phyloP scores from a whole-genome alignment of 116 monocot species.

The Dioscorea cayenensis region DNA sequence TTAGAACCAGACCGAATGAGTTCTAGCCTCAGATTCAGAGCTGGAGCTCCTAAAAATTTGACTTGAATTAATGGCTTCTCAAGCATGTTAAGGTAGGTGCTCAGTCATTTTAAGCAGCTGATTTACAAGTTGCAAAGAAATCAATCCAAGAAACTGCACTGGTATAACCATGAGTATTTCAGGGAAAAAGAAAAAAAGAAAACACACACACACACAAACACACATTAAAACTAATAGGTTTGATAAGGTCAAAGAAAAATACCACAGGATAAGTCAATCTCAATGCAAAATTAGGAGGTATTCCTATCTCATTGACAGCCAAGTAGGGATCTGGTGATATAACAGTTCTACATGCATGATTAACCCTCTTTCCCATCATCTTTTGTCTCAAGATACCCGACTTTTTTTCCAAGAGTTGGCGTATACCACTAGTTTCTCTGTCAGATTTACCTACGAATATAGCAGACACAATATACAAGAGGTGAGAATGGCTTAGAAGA shows the following conservation, averaged over 20 bases:
- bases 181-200: background rate
- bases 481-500: background rate
- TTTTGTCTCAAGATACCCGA: slow-evolving; percentile 82
- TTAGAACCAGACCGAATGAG: too few species aligned
- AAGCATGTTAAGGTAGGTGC: too few species aligned
- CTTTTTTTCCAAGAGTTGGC: slow-evolving; percentile 83
- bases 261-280: slow-evolving; percentile 96
- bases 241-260: slow-evolving; percentile 7
- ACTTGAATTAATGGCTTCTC: too few species aligned
- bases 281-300: slow-evolving; percentile 92
- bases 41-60: too few species aligned
- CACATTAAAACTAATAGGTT: background rate
- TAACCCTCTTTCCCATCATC: slow-evolving; percentile 99
- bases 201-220: too few species aligned
- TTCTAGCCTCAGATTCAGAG: too few species aligned
- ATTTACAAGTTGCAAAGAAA: too few species aligned
- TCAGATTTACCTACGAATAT: slow-evolving; percentile 45
- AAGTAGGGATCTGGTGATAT: slow-evolving; percentile 98
- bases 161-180: background rate
- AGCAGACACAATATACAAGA: slow-evolving; percentile 1
- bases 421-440: slow-evolving; percentile 46
- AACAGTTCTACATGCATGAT: slow-evolving; percentile 94
- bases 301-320: slow-evolving; percentile 96
- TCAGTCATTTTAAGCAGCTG: too few species aligned
- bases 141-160: too few species aligned